Base-by-base conservation (phyloP, 495 filamentous ascomycete genomes). In the Neurospora sp. region DNA sequence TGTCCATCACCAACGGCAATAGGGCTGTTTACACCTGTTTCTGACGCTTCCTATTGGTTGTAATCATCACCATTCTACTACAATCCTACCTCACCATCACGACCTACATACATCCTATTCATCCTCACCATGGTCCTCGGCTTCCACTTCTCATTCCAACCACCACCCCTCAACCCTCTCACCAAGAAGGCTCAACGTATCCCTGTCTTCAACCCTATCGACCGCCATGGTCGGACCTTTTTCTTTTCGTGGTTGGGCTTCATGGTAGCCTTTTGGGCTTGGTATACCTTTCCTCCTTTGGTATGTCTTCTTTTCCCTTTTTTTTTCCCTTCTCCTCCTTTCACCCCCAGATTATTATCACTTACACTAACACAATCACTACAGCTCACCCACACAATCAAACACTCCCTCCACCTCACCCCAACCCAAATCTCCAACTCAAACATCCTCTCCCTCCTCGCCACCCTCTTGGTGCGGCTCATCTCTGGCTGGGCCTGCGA, bases 201-300 rank as follows among this genome's bases (percentile, higher is more conserved):
- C 69, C 95, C 94, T 0, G 78, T 92, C 40, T 80, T 98, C 38
- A 98, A 98, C 79, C 90, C 91, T 10, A 77, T 93, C 73, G 88
- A 96, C 76, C 78, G 88, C 74, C 93, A 98, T 86, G 94, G 95
- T 65, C 88, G 94, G 4, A 93, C 96, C 0, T 97, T 96, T 81
- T 93, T 94, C 85, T 97, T 98, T 83, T 93, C 94, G 0, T 97
- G 94, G 91, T 88, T 93, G 69, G 95, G 95, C 10, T 98, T 98
- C 83, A 93, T 98, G 90, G 89, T 98, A 72, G 93, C 94, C 27
- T 98, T 98, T 84, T 91, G 93, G 82, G 95, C 93, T 3, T 98
- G 95, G 92, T 93, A 90, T 79, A 89, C 93, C 2, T 95, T 94
- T 83, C 92, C 93, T 71, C 93, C 93, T 76, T 79, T 96, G 83